These are phyloP conservation scores for Bruguiera gymnorhiza DNA, from an alignment of 345 rosid genomes.

Conservation along the genomic window DNA sequence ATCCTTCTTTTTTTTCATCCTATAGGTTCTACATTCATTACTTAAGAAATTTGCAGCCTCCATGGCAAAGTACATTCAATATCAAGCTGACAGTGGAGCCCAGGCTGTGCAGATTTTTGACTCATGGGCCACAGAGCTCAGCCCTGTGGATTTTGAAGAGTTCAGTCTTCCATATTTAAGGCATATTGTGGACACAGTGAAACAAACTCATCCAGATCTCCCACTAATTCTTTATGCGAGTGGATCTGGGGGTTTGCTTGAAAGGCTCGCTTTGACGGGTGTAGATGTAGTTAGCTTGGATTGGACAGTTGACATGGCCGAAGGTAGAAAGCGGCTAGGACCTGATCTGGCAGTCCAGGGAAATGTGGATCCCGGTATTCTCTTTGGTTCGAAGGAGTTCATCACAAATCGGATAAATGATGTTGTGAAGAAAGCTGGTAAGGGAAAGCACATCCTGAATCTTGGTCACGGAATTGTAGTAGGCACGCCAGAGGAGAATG, in stretches of 20 bases:
- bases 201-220: conserved; percentile 78
- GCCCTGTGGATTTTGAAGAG: conserved; percentile 90
- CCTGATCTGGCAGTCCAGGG: conserved; percentile 82
- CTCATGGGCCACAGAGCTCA: conserved; percentile 97
- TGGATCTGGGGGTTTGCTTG: conserved; percentile 91
- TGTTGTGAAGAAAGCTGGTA: conserved; percentile 87
- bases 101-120: conserved; percentile 98
- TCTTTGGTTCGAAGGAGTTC: conserved; percentile 86
- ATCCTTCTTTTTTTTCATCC: background rate
- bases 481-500: conserved; percentile 94
- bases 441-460: conserved; percentile 78
- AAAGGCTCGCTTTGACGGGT: conserved; percentile 79
- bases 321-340: conserved; percentile 85
- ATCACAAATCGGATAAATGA: conserved; percentile 79
- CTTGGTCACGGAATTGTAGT: conserved; percentile 94
- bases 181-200: conserved; percentile 80
- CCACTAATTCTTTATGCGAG: conserved; percentile 90
- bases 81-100: conserved; percentile 85
- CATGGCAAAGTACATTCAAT: conserved; percentile 78
- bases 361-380: conserved; percentile 88
- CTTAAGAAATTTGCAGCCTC: conserved; percentile 82
- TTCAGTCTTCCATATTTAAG: conserved; percentile 89
- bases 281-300: conserved; percentile 97
- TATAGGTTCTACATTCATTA: conserved; percentile 76
- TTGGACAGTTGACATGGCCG: conserved; percentile 99